phyloP scores from a whole-genome alignment of 2,329 filamentous ascomycete genomes.

The Davidsoniella neocaledoniae region DNA sequence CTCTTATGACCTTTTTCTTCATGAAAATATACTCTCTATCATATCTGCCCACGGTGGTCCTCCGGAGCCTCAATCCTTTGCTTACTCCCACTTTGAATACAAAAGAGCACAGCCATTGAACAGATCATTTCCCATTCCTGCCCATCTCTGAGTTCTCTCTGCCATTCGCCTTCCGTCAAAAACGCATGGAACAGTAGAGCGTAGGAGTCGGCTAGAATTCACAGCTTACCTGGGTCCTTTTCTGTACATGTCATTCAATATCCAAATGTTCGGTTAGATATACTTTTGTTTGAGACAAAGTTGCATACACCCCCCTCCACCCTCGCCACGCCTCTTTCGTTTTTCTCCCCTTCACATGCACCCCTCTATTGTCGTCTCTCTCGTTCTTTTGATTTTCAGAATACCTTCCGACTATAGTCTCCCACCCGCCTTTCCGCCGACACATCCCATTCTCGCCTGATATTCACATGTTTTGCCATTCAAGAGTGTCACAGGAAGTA shows the following conservation, averaged over 20 bases:
- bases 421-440: not conserved
- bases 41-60: not conserved
- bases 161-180: not conserved
- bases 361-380: not conserved
- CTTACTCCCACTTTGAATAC: not conserved
- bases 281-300: no score
- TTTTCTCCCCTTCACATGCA: not conserved
- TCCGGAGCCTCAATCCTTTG: not conserved
- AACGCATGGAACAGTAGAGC: no score
- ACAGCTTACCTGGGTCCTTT: not conserved
- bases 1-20: not conserved
- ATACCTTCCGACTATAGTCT: not conserved
- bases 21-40: not conserved
- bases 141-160: not conserved
- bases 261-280: not conserved
- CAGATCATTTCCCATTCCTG: not conserved
- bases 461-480: not conserved
- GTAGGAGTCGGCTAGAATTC: no score
- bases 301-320: not conserved
- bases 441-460: constrained; percentile 4
- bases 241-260: not conserved
- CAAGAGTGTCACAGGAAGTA: no score
- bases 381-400: not conserved
- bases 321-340: not conserved
- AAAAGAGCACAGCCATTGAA: not conserved